Conservation (phyloP, 192 early-diverging fungal genomes). For the Coemansia umbellata region DNA sequence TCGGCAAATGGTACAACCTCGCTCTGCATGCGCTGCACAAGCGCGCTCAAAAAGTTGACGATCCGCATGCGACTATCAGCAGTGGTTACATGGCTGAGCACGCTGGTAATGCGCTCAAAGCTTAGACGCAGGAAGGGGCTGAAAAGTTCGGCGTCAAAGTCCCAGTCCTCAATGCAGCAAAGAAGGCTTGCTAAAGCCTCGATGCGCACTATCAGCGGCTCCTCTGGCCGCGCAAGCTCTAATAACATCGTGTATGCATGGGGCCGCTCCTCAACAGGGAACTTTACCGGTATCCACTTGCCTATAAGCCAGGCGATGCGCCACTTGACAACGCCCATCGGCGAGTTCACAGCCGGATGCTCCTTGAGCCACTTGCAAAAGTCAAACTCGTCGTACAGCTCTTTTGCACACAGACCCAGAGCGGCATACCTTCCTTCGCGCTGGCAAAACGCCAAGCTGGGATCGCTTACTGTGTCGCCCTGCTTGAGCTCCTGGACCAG, state of each 20-base stretch:
- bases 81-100: constrained; percentile 66
- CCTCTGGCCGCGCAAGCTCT: constrained; percentile 59
- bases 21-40: constrained; percentile 75
- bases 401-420: constrained; percentile 74
- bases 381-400: constrained; percentile 75
- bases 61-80: constrained; percentile 74
- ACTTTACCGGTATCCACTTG: constrained; percentile 81
- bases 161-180: constrained; percentile 80
- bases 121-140: constrained; percentile 60
- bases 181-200: constrained; percentile 65
- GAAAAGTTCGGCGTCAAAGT: constrained; percentile 72
- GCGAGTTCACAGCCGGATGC: constrained; percentile 35
- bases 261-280: constrained; percentile 57
- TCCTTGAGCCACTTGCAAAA: constrained; percentile 74
- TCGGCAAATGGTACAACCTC: constrained; percentile 72
- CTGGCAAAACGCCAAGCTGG: background rate
- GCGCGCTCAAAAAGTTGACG: constrained; percentile 65
- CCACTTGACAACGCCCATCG: constrained; percentile 51
- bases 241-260: constrained; percentile 71
- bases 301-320: constrained; percentile 81
- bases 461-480: background rate
- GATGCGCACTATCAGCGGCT: constrained; percentile 79
- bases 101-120: constrained; percentile 53
- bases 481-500: constrained; percentile 19
- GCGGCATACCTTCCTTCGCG: constrained; percentile 62